A percentile compares a stretch with the other conserved stretches of the same genome.
Conservation (phyloP, 2,329 filamentous ascomycete genomes). For the Stemphylium vesicarium region DNA sequence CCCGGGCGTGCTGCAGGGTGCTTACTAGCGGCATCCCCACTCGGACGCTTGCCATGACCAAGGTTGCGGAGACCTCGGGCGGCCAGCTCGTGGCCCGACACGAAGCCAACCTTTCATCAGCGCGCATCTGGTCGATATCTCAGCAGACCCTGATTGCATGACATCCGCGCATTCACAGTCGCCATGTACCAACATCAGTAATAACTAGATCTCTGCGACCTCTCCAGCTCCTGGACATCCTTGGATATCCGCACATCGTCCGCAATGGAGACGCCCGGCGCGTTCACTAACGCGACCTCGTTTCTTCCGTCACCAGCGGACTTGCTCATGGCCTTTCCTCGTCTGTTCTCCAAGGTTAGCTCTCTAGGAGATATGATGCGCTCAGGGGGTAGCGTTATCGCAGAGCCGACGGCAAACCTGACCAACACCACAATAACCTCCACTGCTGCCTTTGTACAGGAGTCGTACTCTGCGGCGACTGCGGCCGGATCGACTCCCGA, state of each 20-base stretch:
- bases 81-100: conserved; percentile 12
- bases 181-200: conserved; percentile 6
- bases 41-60: background rate
- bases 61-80: background rate
- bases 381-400: conserved; percentile 65
- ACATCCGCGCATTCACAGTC: background rate
- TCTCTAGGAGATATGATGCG: conserved; percentile 65
- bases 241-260: conserved; percentile 15
- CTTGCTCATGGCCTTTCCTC: conserved; percentile 71
- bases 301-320: conserved; percentile 68
- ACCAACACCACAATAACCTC: conserved; percentile 49
- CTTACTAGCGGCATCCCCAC: conserved; percentile 15
- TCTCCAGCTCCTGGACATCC: conserved; percentile 4
- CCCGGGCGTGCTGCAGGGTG: conserved; percentile 1
- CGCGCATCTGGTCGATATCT: background rate
- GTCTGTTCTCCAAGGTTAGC: conserved; percentile 72
- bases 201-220: background rate
- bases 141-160: background rate
- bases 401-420: conserved; percentile 63
- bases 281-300: conserved; percentile 44
- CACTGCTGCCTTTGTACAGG: conserved; percentile 50
- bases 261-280: conserved; percentile 33
- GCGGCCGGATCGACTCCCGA: conserved; percentile 37
- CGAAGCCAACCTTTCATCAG: background rate
- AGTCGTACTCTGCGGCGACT: conserved; percentile 50